A percentile compares a stretch with the other conserved stretches of the same genome.
Conservation (phyloP, 805 yeast genomes). For the Starmerella floricola region DNA sequence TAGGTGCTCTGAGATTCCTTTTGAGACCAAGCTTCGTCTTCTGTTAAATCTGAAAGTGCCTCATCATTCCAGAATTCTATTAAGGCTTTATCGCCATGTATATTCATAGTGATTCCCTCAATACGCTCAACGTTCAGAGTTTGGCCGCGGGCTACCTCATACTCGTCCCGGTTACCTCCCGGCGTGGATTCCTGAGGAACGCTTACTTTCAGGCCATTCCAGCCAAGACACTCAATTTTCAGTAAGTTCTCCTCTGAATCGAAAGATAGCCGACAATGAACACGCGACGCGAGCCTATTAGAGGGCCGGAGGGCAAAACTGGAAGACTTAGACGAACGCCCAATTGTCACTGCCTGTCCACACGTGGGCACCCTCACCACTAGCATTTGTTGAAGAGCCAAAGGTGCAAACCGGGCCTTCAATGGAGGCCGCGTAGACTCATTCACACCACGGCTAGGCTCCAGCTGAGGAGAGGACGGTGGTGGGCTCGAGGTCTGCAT, state of each 20-base stretch:
- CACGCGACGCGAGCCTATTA: constrained; percentile 51
- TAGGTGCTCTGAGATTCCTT: constrained; percentile 1
- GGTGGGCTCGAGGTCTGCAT: constrained; percentile 14
- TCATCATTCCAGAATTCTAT: constrained; percentile 39
- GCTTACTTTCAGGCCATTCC: constrained; percentile 62
- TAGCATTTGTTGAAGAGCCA: constrained; percentile 8
- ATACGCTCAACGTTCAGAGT: constrained; percentile 51
- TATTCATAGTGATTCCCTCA: constrained; percentile 51
- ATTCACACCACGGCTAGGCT: neutral
- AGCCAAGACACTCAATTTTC: constrained; percentile 59
- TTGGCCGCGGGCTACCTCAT: constrained; percentile 51
- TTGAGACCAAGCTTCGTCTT: constrained; percentile 25
- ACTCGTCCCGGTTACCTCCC: constrained; percentile 27
- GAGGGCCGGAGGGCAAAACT: constrained; percentile 39
- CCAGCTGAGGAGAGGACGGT: constrained; percentile 11
- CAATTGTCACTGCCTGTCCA: constrained; percentile 36
- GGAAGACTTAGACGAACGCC: constrained; percentile 56
- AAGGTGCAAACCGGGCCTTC: neutral
- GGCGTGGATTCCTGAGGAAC: constrained; percentile 37
- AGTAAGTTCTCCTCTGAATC: constrained; percentile 32
- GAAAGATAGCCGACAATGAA: constrained; percentile 46
- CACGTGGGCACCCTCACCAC: constrained; percentile 15
- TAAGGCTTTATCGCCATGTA: constrained; percentile 51
- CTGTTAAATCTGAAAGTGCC: constrained; percentile 35
- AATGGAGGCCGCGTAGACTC: neutral